These are phyloP conservation scores for Colletotrichum cordylinicola DNA, from an alignment of 2,329 filamentous ascomycete genomes.

Conservation along the genomic window DNA sequence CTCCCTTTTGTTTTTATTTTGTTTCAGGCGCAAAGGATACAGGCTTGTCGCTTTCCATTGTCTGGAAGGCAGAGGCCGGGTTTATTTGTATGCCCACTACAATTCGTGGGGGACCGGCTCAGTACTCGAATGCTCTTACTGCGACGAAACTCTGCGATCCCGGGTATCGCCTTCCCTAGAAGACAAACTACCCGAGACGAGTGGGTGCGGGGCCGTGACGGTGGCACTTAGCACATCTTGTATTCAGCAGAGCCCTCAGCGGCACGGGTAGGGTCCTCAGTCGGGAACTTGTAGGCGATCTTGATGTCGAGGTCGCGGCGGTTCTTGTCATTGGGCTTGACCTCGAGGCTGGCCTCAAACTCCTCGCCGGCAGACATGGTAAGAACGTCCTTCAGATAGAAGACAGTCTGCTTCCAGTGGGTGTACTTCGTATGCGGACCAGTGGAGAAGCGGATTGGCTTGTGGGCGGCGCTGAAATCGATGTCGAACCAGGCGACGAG, in stretches of 20 bases:
- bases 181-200: neutral
- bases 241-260: constrained; percentile 78
- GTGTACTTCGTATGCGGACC: constrained; percentile 99
- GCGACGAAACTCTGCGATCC: neutral
- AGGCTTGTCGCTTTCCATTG: neutral
- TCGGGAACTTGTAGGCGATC: constrained; percentile 82
- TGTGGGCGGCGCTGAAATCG: constrained; percentile 97
- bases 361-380: constrained; percentile 89
- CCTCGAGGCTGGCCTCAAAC: constrained; percentile 75
- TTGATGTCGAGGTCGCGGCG: constrained; percentile 92
- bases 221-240: constrained; percentile 69
- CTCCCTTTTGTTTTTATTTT: neutral
- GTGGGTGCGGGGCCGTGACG: neutral
- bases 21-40: constrained; percentile 11
- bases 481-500: constrained; percentile 99
- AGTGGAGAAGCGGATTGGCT: constrained; percentile 95
- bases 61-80: neutral
- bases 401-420: constrained; percentile 99
- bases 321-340: constrained; percentile 93
- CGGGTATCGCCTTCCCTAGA: neutral
- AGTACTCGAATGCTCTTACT: neutral
- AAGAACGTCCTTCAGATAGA: constrained; percentile 92
- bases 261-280: constrained; percentile 73
- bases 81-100: neutral
- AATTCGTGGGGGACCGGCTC: neutral